Evolutionary conservation across 2,329 filamentous ascomycete genomes (phyloP).

Genomic region (Trematosphaeria pertusa): DNA sequence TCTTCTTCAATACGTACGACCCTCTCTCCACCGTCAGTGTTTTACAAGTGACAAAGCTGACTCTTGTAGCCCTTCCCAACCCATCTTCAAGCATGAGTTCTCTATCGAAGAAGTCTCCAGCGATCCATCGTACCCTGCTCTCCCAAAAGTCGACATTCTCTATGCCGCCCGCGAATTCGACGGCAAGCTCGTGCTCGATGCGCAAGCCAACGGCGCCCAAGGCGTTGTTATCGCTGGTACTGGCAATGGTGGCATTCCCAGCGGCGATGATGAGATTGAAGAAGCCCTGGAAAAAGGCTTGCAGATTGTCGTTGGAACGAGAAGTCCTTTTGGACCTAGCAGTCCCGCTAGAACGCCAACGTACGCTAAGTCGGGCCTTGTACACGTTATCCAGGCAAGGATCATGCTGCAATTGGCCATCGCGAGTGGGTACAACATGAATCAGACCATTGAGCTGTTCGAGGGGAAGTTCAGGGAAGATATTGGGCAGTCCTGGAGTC

Average conservation of each 20-base stretch:
- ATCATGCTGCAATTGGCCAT: constrained; percentile 40
- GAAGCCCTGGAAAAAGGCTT: constrained; percentile 30
- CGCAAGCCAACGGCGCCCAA: constrained; percentile 29
- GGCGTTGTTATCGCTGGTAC: constrained; percentile 37
- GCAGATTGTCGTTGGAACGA: constrained; percentile 33
- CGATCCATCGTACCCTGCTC: constrained; percentile 21
- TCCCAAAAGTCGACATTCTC: constrained; percentile 40
- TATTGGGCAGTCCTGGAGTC: constrained; percentile 29
- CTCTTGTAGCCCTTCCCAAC: constrained; percentile 21
- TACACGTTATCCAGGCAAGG: constrained; percentile 34
- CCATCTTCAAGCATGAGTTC: constrained; percentile 30
- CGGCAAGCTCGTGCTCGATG: constrained; percentile 30
- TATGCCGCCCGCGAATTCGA: constrained; percentile 39
- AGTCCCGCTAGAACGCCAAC: constrained; percentile 21
- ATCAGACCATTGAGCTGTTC: constrained; percentile 36
- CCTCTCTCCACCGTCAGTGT: background rate
- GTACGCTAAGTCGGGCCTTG: constrained; percentile 29
- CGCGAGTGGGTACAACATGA: constrained; percentile 36
- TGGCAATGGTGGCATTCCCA: constrained; percentile 33
- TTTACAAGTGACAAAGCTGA: background rate
- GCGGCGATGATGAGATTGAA: constrained; percentile 22
- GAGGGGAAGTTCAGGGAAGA: constrained; percentile 32
- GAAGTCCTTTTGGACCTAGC: constrained; percentile 30
- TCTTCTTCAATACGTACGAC: constrained; percentile 31
- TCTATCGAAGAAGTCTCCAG: constrained; percentile 21